phyloP scores from a whole-genome alignment of 306 rosid genomes.

The Quercus alba region DNA sequence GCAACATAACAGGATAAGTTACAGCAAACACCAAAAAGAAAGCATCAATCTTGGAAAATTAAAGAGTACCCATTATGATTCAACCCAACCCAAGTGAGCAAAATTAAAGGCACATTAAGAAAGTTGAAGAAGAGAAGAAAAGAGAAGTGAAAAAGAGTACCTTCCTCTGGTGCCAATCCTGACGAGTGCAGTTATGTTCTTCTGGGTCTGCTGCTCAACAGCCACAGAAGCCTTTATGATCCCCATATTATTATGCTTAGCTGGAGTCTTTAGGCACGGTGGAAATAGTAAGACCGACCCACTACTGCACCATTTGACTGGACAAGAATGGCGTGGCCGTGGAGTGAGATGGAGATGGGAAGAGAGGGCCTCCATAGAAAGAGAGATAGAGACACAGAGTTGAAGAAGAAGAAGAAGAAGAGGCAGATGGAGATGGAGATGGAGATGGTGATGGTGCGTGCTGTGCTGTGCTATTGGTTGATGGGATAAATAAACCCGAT shows the following conservation, averaged over 20 bases:
- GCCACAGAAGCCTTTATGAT: constrained; percentile 62
- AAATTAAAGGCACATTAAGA: neutral
- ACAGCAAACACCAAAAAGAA: neutral
- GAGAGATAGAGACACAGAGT: constrained; percentile 7
- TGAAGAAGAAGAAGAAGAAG: neutral
- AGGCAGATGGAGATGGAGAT: no score
- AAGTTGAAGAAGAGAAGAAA: neutral
- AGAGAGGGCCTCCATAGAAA: constrained; percentile 39
- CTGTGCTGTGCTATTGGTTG: no score
- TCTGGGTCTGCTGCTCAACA: constrained; percentile 56
- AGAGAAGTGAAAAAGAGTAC: constrained; percentile 27
- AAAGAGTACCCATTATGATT: neutral
- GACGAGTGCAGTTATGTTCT: constrained; percentile 56
- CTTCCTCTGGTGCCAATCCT: constrained; percentile 93
- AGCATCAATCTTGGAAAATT: neutral
- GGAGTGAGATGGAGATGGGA: constrained; percentile 22
- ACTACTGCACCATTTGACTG: constrained; percentile 17
- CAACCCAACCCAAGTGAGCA: neutral
- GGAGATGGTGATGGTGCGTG: no score
- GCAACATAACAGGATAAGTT: neutral
- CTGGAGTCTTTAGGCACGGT: constrained; percentile 42
- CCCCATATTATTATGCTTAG: constrained; percentile 20
- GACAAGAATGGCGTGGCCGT: constrained; percentile 14
- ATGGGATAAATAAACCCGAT: no score
- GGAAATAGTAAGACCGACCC: constrained; percentile 35